Conservation (phyloP, 73 alveolate species). For the Paramecium primaurelia region DNA sequence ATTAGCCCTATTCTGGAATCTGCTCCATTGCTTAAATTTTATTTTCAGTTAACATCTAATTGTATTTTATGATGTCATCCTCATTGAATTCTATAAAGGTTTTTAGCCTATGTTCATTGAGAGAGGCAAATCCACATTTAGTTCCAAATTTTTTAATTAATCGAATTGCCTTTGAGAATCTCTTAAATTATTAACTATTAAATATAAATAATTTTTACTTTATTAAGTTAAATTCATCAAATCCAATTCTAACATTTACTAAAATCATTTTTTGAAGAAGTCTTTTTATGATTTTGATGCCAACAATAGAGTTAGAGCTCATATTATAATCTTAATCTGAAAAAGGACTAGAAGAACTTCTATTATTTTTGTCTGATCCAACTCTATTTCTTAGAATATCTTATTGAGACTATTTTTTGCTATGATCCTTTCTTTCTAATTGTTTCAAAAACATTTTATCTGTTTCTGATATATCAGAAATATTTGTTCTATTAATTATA, state of each 20-base stretch:
- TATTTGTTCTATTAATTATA: not conserved
- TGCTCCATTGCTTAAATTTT: conserved; percentile 14
- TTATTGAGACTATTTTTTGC: not conserved
- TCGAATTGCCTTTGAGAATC: not conserved
- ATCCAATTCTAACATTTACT: not conserved
- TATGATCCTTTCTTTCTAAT: conserved; percentile 14
- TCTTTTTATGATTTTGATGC: not conserved
- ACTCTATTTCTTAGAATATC: not conserved
- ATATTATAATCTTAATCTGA: not conserved
- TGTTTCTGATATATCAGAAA: not conserved
- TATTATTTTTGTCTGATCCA: not conserved
- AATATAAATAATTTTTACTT: not conserved
- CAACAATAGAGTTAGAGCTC: not conserved
- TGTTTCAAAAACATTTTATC: not conserved
- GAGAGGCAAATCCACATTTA: not conserved
- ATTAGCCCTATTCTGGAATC: not conserved
- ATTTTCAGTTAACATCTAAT: conserved; percentile 14
- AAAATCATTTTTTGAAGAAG: not conserved
- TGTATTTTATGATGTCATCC: not conserved
- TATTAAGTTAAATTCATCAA: not conserved
- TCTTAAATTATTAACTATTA: not conserved
- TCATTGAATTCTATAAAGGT: not conserved
- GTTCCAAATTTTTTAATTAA: not conserved
- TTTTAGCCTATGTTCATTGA: not conserved
- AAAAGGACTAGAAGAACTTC: not conserved